phyloP scores from a whole-genome alignment of 768 basidiomycete species.

The Lenzites betulinus region DNA sequence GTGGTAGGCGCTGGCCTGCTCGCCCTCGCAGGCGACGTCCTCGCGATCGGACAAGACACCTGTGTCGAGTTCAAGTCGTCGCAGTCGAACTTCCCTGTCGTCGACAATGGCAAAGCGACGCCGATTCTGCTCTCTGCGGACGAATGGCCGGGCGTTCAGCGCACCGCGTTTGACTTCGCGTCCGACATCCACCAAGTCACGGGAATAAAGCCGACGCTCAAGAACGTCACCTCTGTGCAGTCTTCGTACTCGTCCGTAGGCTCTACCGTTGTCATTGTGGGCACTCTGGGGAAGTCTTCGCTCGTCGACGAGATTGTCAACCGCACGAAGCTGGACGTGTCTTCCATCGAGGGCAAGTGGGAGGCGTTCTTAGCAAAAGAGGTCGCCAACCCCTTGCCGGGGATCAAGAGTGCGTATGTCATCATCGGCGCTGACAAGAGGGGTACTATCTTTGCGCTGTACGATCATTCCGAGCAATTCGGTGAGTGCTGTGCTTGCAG shows the following conservation, averaged over 20 bases:
- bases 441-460: constrained; percentile 66
- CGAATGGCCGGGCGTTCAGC: constrained; percentile 67
- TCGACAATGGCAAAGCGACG: constrained; percentile 46
- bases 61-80: constrained; percentile 47
- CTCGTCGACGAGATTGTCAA: constrained; percentile 55
- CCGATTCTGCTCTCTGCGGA: constrained; percentile 53
- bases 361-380: constrained; percentile 58
- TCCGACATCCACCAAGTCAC: constrained; percentile 64
- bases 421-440: constrained; percentile 71
- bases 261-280: constrained; percentile 56
- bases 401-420: constrained; percentile 61
- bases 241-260: constrained; percentile 21
- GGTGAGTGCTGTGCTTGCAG: constrained; percentile 34
- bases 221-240: constrained; percentile 44
- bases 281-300: constrained; percentile 60
- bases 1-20: constrained; percentile 16
- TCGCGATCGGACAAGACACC: constrained; percentile 51
- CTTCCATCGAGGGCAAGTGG: constrained; percentile 64
- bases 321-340: constrained; percentile 53
- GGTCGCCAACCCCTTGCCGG: constrained; percentile 57
- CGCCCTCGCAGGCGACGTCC: constrained; percentile 24
- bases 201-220: constrained; percentile 48
- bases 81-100: constrained; percentile 42
- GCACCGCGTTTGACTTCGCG: constrained; percentile 60
- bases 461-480: constrained; percentile 71